These are phyloP conservation scores for Scalesia atractyloides DNA, from an alignment of 129 eudicot genomes.

Conservation along the genomic window DNA sequence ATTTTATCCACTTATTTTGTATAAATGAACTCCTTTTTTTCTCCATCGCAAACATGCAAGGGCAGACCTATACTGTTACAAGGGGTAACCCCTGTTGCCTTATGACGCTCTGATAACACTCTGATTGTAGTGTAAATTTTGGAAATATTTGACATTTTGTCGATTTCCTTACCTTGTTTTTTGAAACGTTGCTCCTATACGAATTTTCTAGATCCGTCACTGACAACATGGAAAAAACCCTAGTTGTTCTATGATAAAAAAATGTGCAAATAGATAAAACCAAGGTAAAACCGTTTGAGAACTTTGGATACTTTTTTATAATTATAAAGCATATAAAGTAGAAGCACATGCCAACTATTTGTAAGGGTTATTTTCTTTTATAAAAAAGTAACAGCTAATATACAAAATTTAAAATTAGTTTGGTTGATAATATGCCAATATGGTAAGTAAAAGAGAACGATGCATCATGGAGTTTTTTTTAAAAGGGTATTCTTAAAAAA, in stretches of 20 bases:
- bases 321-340: constrained; percentile 20
- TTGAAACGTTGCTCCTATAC: too few species aligned
- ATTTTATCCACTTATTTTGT: not conserved
- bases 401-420: not conserved
- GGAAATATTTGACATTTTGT: too few species aligned
- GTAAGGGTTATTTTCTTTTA: not conserved
- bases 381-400: not conserved
- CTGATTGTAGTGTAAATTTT: too few species aligned
- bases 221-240: too few species aligned
- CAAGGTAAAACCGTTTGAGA: constrained; percentile 5
- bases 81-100: too few species aligned
- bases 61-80: too few species aligned
- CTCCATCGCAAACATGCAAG: too few species aligned
- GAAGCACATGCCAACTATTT: constrained; percentile 16
- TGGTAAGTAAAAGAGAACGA: constrained; percentile 2
- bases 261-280: constrained; percentile 24
- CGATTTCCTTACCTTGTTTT: too few species aligned
- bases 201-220: too few species aligned
- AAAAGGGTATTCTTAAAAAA: too few species aligned
- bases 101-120: too few species aligned
- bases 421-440: constrained; percentile 5
- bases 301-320: not conserved
- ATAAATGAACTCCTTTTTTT: not conserved
- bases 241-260: constrained; percentile 24
- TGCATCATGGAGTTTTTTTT: too few species aligned